Base-by-base conservation (phyloP, 2,329 filamentous ascomycete species). In the Venturia nashicola region DNA sequence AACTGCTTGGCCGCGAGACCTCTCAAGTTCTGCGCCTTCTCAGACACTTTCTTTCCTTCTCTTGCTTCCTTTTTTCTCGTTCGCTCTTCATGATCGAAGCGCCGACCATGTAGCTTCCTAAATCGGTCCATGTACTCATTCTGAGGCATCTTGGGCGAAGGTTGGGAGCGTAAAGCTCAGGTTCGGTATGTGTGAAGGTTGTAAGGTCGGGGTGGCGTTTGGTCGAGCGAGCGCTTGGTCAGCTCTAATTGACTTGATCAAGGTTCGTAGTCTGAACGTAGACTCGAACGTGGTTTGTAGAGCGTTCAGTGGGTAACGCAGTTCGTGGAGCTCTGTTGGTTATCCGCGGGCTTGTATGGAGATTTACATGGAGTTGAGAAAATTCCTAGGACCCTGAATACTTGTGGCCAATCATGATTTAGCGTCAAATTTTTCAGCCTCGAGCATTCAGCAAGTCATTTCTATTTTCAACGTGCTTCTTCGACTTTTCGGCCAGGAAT, bases 1-100 rank as follows among this genome's bases (percentile, higher is more conserved):
- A 94, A 87, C 72, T 96, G 81, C 82, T 99, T 99, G 70, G 94
- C 94, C 67, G 91, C 83, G 70, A 97, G 85, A 68, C 94, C 94
- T 67, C 89, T 88, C 72, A 97, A 83, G 76, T 94, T 96, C 81
- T 97, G 93, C 32, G 94, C 91, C 79, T 96, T 88, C 73, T 94
- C 83, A 61, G 89, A 94, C 64, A 85, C 85, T 78, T 92, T 87
- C 82, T 99, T 93, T 66, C 86, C 88, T 79, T 96, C 90, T 79
- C 94, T 88, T 66, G 94, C 94, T 67, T 85, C 80, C 70, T 87
- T 86, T 83, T 99, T 99, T 72, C 94, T 89, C 65, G 81, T 80
- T 69, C 92, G 87, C 79, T 99, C 94, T 72, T 97, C 92, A 76
- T 93, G 84, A 75, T 96, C 91, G 69, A 89, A 83, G 66, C 66